phyloP scores from a whole-genome alignment of 2,329 filamentous ascomycete genomes.

The Triangularia verruculosa region DNA sequence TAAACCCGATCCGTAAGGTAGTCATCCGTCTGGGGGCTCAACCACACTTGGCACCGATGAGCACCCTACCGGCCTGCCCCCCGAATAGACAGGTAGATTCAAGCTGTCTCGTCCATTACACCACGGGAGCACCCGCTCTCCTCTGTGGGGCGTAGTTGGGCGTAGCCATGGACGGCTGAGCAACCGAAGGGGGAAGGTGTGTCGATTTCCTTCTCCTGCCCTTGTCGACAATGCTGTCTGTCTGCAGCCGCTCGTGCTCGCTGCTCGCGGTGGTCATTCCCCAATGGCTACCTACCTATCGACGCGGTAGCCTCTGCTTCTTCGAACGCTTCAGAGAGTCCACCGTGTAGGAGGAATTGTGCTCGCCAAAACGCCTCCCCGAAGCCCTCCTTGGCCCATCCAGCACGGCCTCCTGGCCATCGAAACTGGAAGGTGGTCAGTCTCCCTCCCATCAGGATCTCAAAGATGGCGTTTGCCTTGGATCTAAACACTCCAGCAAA shows the following conservation, averaged over 20 bases:
- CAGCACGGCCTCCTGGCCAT: not conserved
- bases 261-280: too few species aligned
- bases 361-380: not conserved
- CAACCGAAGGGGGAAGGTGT: conserved; percentile 28
- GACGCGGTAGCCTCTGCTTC: not conserved
- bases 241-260: not conserved
- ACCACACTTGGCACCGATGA: conserved; percentile 6
- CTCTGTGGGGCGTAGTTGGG: conserved; percentile 8
- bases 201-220: conserved; percentile 17
- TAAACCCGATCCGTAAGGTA: conserved; percentile 10
- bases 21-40: not conserved
- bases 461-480: conserved; percentile 3
- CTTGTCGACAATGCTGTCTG: conserved; percentile 9
- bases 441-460: not conserved
- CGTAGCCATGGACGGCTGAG: conserved; percentile 14
- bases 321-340: not conserved
- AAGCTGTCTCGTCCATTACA: not conserved
- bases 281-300: too few species aligned
- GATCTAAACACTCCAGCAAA: not conserved
- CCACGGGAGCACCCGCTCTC: conserved; percentile 24
- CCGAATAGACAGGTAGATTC: conserved; percentile 19
- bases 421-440: conserved; percentile 20
- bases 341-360: too few species aligned
- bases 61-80: conserved; percentile 9
- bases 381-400: conserved; percentile 2